Base-by-base conservation (phyloP, 2,329 filamentous ascomycete species). In the Fusarium irregulare region DNA sequence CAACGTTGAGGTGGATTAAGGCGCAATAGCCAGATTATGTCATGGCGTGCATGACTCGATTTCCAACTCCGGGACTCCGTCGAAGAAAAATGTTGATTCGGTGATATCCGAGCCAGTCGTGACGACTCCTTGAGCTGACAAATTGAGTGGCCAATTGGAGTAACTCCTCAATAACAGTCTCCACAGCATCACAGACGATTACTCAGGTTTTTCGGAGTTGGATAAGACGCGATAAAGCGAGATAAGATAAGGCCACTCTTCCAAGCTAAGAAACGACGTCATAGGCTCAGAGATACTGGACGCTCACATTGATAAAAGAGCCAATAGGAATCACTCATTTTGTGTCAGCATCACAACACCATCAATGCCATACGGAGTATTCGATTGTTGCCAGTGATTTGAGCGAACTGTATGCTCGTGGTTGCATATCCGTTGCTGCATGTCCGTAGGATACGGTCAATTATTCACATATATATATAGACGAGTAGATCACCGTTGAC, bases 51-150 rank as follows among this genome's bases (percentile, higher is more conserved):
- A 32, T 49, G 27, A 47, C 37, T 64, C 48, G 46, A 65, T 28
- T 41, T 40, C 11, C 9, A 65, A 64, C 62, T 64, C 60, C 62
- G 62, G 32, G 37, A 32, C 23, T 50, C 62, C 62, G 62, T 42
- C 3, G 7, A n/a, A 59, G 32, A 47, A 25, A 25, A 56, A n/a
- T 8, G 25, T 27, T 34, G 13, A 16, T 1, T 47, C 32, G 40
- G 62, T 10, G 10, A 16, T 28, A 0, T 10, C 11, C 30, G 30
- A 25, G 7, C 60, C 53, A 65, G 16, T 65, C 9, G 27, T 23
- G 8, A 6, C 6, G 3, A 23, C 30, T 51, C 60, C 60, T 7
- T 0, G 2, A 0, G 5, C 2, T 9, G 13, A 21, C 32, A 47
- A 23, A 42, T 12, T 1, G 1, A 0, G 2, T 12, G 7, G 9